Percentiles rank a stretch among this genome's conserved stretches.
phyloP scores from a whole-genome alignment of 208 protist genomes.

The Trypanosoma melophagium region DNA sequence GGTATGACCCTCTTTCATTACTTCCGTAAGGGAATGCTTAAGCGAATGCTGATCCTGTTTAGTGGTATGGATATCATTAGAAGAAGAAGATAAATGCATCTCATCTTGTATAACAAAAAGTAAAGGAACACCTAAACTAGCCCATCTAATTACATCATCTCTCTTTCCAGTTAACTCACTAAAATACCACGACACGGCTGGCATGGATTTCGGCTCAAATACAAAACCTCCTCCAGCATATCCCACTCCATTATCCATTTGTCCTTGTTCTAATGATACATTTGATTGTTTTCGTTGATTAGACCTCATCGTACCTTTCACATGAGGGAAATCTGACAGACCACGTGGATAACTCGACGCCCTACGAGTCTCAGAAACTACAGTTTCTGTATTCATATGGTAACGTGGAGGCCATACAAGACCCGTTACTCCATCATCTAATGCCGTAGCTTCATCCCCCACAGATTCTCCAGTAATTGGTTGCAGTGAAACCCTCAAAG shows the following conservation, averaged over 20 bases:
- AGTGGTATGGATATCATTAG: not conserved
- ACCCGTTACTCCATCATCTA: conserved; percentile 7
- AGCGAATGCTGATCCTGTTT: not conserved
- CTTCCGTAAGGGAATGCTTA: conserved; percentile 3
- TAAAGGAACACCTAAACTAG: conserved; percentile 16
- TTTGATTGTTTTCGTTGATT: too few species aligned
- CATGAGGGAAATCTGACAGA: not conserved
- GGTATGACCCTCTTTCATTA: conserved; percentile 1
- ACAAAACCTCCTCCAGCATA: too few species aligned
- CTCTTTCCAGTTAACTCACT: not conserved
- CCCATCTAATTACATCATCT: conserved; percentile 2
- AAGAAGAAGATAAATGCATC: not conserved
- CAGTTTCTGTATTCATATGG: not conserved
- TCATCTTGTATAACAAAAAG: conserved; percentile 23
- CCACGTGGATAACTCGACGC: not conserved
- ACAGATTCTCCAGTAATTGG: conserved; percentile 17
- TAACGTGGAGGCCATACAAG: conserved; percentile 20
- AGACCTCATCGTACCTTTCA: not conserved
- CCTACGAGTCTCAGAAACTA: not conserved
- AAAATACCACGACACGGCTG: conserved; percentile 4
- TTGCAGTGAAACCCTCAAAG: conserved; percentile 13
- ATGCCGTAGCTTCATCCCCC: conserved; percentile 9
- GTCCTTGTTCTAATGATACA: too few species aligned
- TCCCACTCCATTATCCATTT: too few species aligned
- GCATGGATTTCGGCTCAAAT: not conserved